phyloP scores from a whole-genome alignment of 148 eudicot genomes.

The Simmondsia chinensis region DNA sequence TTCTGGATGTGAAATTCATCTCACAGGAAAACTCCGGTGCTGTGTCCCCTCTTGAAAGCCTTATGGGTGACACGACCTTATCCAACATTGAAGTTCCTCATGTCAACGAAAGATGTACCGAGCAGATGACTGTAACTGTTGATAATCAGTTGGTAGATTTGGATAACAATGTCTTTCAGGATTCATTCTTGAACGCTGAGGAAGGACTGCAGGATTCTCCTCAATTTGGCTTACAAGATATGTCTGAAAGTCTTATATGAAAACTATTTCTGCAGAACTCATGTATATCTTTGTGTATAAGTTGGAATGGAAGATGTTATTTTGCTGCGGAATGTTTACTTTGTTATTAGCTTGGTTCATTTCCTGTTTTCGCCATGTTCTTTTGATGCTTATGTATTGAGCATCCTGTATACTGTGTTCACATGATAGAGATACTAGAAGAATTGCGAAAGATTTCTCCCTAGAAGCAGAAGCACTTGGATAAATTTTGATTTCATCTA shows the following conservation, averaged over 20 bases:
- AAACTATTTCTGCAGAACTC: background rate
- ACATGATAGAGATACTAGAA: too few relatives aligned
- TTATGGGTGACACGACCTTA: conserved; percentile 28
- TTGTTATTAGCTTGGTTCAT: background rate
- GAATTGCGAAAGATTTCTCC: too few relatives aligned
- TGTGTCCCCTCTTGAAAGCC: conserved; percentile 36
- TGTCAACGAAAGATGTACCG: conserved; percentile 17
- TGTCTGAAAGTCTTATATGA: conserved; percentile 27
- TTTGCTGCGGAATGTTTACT: background rate
- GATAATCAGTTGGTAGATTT: conserved; percentile 25
- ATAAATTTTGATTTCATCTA: too few relatives aligned
- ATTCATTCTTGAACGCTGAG: conserved; percentile 11
- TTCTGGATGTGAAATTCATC: conserved; percentile 72
- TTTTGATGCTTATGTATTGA: background rate
- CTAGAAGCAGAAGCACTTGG: too few relatives aligned
- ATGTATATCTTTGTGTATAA: conserved; percentile 8
- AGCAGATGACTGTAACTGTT: background rate
- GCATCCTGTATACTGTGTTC: background rate
- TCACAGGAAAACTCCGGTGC: conserved; percentile 14
- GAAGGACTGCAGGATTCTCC: conserved; percentile 5
- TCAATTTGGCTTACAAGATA: conserved; percentile 7
- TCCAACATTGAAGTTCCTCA: conserved; percentile 10
- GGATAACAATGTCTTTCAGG: conserved; percentile 10
- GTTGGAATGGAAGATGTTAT: background rate
- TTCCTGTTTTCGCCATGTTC: conserved; percentile 19